These are phyloP conservation scores for Rhynchospora breviuscula DNA, from an alignment of 176 grass and related monocot species.

Conservation along the genomic window DNA sequence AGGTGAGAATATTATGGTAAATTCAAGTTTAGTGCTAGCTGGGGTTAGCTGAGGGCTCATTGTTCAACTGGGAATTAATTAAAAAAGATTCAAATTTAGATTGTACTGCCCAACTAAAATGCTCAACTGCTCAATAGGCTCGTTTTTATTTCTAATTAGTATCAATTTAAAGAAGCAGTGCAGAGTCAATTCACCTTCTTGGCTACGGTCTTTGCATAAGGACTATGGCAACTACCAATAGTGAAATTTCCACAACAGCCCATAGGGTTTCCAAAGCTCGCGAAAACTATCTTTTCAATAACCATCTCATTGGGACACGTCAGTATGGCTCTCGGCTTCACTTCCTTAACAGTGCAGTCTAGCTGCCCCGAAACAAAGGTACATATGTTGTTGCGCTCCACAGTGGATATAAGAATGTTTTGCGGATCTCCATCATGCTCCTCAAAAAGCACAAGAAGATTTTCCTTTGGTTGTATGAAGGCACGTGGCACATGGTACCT, in stretches of 20 bases:
- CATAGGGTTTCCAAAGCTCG: not conserved
- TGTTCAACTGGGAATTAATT: not conserved
- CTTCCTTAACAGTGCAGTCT: not conserved
- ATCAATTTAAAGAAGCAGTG: not conserved
- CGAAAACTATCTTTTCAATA: constrained; percentile 8
- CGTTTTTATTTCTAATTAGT: not conserved
- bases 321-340: not conserved
- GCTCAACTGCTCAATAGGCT: not conserved
- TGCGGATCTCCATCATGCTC: constrained; percentile 11
- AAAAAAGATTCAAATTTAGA: not conserved
- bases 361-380: not conserved
- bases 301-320: not conserved
- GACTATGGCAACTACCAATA: not conserved
- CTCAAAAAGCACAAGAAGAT: constrained; percentile 18
- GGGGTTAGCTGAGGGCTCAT: not conserved
- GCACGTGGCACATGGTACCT: constrained; percentile 15
- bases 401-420: constrained; percentile 1
- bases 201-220: not conserved
- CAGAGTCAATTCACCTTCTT: not conserved
- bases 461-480: constrained; percentile 3
- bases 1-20: not conserved
- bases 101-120: not conserved
- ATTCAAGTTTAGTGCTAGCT: not conserved
- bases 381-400: constrained; percentile 10
- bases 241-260: constrained; percentile 12